Evolutionary conservation across 2,329 filamentous ascomycete species (phyloP).

Genomic region (Incumbomyces lentus): DNA sequence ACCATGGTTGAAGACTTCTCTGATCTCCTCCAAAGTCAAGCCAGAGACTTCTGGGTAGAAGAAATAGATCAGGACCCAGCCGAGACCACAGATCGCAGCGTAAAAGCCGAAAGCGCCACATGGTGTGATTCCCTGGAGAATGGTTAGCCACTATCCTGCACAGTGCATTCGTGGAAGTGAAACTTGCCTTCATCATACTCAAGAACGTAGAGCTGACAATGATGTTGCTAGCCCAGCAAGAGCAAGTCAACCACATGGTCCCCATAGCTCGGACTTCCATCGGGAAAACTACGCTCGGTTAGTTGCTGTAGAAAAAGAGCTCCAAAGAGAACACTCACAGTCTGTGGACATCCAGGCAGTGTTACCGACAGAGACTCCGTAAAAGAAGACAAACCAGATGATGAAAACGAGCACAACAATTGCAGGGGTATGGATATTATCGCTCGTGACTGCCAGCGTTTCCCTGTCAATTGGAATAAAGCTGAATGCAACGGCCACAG

Average conservation of each 20-base stretch:
- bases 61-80: conserved; percentile 24
- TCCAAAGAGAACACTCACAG: conserved; percentile 9
- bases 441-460: conserved; percentile 28
- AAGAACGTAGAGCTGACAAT: conserved; percentile 43
- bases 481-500: conserved; percentile 36
- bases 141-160: background rate
- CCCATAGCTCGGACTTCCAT: conserved; percentile 40
- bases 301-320: no score
- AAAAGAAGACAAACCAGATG: conserved; percentile 37
- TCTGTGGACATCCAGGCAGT: conserved; percentile 42
- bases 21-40: conserved; percentile 11
- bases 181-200: conserved; percentile 34
- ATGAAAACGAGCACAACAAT: conserved; percentile 36
- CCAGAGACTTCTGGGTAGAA: conserved; percentile 12
- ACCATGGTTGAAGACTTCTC: conserved; percentile 43
- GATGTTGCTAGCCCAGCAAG: conserved; percentile 39
- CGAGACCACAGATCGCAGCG: conserved; percentile 39
- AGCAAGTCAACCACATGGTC: conserved; percentile 41
- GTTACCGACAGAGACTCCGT: conserved; percentile 38
- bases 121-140: conserved; percentile 31
- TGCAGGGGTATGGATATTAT: conserved; percentile 24
- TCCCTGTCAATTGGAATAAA: conserved; percentile 39
- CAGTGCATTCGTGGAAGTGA: background rate
- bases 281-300: conserved; percentile 28
- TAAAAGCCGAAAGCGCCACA: conserved; percentile 45